Evolutionary conservation across 352 stramenopile genomes (phyloP), one percentile per base, ranked within the genome.

Genomic region (Phytophthora capsici): DNA sequence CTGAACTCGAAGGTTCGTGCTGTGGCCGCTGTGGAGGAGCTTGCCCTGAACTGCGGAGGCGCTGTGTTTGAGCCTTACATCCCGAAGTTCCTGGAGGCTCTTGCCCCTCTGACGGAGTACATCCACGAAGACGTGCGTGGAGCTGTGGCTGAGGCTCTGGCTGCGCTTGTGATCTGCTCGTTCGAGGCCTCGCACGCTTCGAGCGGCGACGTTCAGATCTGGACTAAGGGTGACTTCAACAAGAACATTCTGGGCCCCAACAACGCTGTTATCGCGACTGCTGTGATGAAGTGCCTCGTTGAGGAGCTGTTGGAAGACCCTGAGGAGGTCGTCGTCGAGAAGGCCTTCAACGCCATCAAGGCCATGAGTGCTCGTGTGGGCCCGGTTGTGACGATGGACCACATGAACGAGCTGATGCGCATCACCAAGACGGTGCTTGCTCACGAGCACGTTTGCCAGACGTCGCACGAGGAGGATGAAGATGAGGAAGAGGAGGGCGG

Each of bases 311-410:
- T 94, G 14, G 74, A 94, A 53, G 89, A 96, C 65, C 63, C 73
- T 17, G 85, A 96, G 57, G 84, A 90, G 52, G 61, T 90, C 30
- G 86, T 99, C 13, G 96, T 99, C 53, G 95, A 98, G 80, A 98
- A 98, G 69, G 89, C 96, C 1, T 96, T 99, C 60, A 98, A 95
- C 49, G 95, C 96, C 16, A 86, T 99, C 50, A 98, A 98, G 69
- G 88, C 97, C 55, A 96, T 99, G 84, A 98, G 95, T 46, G 91
- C 95, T 30, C 93, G 98, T 55, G 89, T 97, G 26, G 96, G 94
- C 16, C 80, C 89, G 4, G 83, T 94, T 17, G 98, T 98, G 52
- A 93, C 85, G 16, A 89, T 95, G 56, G 89, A 97, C 28, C 86
- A 97, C 81, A 85, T 99, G 58, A 81, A 87, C 19, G 63, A 84